Conservation (phyloP, 768 basidiomycete genomes). For the Obba rivulosa region DNA sequence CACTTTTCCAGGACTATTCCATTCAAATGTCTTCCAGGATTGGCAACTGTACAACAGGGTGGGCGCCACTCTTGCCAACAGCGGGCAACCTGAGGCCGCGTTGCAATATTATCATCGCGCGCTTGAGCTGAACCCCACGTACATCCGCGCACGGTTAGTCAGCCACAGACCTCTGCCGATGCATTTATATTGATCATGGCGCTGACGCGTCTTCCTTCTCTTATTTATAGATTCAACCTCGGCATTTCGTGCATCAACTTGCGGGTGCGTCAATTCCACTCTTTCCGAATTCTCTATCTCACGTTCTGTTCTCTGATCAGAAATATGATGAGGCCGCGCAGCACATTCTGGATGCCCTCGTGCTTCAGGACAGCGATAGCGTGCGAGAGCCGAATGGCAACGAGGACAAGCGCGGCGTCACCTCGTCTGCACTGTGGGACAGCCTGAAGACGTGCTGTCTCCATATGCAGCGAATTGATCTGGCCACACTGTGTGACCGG, state of each 20-base stretch:
- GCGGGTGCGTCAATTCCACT: constrained; percentile 40
- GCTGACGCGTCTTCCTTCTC: background rate
- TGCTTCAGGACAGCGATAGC: constrained; percentile 83
- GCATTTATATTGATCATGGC: background rate
- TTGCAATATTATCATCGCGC: constrained; percentile 83
- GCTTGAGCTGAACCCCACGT: constrained; percentile 81
- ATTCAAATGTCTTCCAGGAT: constrained; percentile 47
- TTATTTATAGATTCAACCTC: constrained; percentile 69
- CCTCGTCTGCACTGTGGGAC: constrained; percentile 80
- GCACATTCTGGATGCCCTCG: constrained; percentile 83
- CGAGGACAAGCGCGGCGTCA: constrained; percentile 62
- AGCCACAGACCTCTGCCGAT: background rate
- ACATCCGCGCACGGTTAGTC: constrained; percentile 79
- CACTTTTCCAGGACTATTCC: background rate
- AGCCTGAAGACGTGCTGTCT: constrained; percentile 79
- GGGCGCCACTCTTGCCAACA: constrained; percentile 93
- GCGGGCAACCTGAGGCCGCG: constrained; percentile 73
- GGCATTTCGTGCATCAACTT: constrained; percentile 92
- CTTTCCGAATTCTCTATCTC: background rate
- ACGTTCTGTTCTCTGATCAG: constrained; percentile 29
- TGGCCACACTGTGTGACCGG: constrained; percentile 67
- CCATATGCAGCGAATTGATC: constrained; percentile 73
- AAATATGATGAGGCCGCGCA: constrained; percentile 83
- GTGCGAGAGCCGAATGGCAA: constrained; percentile 40
- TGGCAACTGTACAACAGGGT: constrained; percentile 91